Evolutionary conservation across 305 asterid genomes (phyloP), one percentile per base, ranked within the genome.

Genomic region (Euphrasia arctica): DNA sequence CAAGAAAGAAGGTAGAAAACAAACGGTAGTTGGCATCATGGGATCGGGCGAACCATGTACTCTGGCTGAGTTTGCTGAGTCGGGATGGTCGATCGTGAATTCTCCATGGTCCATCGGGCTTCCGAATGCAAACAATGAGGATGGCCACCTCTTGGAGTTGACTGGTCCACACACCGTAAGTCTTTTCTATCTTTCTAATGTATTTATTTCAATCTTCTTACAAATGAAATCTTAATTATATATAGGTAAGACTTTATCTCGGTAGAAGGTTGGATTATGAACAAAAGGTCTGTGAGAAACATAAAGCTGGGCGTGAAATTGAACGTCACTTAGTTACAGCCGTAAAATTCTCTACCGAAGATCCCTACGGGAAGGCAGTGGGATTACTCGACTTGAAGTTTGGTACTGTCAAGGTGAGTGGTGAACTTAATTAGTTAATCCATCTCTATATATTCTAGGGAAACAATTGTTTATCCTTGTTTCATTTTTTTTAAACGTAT

Each of bases 181-280:
- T 67, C 31, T 51, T 14, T 62, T 66, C 39, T 45, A 49, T 54
- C 32, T 39, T 54, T 67, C 62, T 15, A 43, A 59, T 31, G 34
- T 6, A 36, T 6, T 6, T 72, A 12, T 48, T 31, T 34, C 14
- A 6, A 56, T 59, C 42, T 55, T 22, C 8, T 56, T 71, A 47
- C 59, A 50, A 41, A 18, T 18, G 58, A 60, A 18, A 3, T 5
- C 67, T 29, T 36, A 36, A 5, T 36, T 60, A 22, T 36, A 22
- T 68, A 59, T 81, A 93, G 99, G 86, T 90, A 67, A 79, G 87
- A 74, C 80, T 90, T 78, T 90, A 75, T 69, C 66, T 72, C 34
- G 97, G 99, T 67, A 76, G 84, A 69, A 90, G 84, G 84, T 78
- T 93, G 74, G 99, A 88, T 50, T 90, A 93, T 63, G 95, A 88